These are phyloP conservation scores for Solanum appendiculatum DNA, from an alignment of 257 asterid species.

Conservation along the genomic window DNA sequence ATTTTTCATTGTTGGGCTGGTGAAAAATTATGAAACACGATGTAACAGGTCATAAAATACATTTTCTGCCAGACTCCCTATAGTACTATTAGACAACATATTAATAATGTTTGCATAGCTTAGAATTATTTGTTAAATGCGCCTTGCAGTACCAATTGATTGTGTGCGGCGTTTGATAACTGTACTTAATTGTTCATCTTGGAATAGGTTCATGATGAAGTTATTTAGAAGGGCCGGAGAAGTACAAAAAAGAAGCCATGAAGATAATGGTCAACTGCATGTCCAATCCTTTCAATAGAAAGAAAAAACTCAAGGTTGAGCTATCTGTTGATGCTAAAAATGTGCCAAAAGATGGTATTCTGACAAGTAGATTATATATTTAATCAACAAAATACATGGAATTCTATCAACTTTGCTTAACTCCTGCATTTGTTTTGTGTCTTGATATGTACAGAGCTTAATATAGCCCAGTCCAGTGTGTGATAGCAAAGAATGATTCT, in stretches of 20 bases:
- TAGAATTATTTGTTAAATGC: background rate
- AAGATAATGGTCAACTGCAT: slow-evolving; percentile 78
- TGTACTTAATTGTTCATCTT: background rate
- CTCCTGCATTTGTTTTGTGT: too few species aligned
- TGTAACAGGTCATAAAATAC: too few species aligned
- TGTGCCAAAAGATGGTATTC: slow-evolving; percentile 88
- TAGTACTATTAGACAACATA: too few species aligned
- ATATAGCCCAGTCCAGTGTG: too few species aligned
- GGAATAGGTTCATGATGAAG: background rate
- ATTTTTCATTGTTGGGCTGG: too few species aligned
- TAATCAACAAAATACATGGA: too few species aligned
- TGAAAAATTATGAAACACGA: too few species aligned
- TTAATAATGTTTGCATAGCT: background rate
- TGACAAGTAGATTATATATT: slow-evolving; percentile 64
- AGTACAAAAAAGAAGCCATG: slow-evolving; percentile 71
- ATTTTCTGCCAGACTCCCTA: too few species aligned
- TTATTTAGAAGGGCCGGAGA: slow-evolving; percentile 75
- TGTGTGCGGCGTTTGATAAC: background rate
- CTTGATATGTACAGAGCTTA: too few species aligned
- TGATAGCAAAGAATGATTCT: too few species aligned
- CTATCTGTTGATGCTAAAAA: slow-evolving; percentile 83
- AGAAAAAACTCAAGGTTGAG: slow-evolving; percentile 64
- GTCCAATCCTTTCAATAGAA: slow-evolving; percentile 73
- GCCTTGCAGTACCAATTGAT: background rate
- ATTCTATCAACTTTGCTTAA: too few species aligned